Base-by-base conservation (phyloP, 371 early-diverging fungal genomes). In the Nematocida sp. region DNA sequence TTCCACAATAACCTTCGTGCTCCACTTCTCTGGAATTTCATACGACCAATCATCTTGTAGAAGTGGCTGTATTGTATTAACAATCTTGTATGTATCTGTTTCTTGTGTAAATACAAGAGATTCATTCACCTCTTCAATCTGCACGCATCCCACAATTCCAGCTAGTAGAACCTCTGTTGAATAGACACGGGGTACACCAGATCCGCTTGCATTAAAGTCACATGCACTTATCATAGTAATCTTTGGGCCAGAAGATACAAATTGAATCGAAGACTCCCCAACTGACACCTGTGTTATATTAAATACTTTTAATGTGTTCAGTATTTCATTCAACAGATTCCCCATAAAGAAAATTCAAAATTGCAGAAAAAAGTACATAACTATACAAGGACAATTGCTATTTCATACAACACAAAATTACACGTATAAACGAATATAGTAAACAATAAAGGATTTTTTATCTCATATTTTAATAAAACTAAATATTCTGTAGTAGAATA, bases 1-100 rank as follows among this genome's bases (percentile, higher is more conserved):
- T 15, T 47, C 39, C n/a, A 78, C 27, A 70, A n/a, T 57, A 5
- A 78, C 54, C 23, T 69, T 67, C 5, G 80, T 57, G 20, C 27
- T 78, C 40, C 66, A 70, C 39, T 69, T 46, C 5, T 42, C 40
- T 9, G 71, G 52, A 47, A 44, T 20, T 40, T 25, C 39, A 9
- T 25, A 23, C n/a, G 57, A 23, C 15, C 15, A 58, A 54, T 33
- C 23, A 13, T 50, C 25, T 6, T 33, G 42, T 5, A 69, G 27
- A 11, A 55, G 27, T 6, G 80, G 55, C 27, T 58, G 57, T 39
- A 78, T 56, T 15, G 80, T 69, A 20, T 45, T 60, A 27, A 33
- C 47, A 52, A 71, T 54, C 6, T n/a, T 66, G 54, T 54, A 69
- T 27, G 33, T 45, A 13, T 39, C 64, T 42, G 64, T 64, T 13